These are phyloP conservation scores for Colletotrichum sp. DNA, from an alignment of 2,329 filamentous ascomycete species.

Conservation along the genomic window DNA sequence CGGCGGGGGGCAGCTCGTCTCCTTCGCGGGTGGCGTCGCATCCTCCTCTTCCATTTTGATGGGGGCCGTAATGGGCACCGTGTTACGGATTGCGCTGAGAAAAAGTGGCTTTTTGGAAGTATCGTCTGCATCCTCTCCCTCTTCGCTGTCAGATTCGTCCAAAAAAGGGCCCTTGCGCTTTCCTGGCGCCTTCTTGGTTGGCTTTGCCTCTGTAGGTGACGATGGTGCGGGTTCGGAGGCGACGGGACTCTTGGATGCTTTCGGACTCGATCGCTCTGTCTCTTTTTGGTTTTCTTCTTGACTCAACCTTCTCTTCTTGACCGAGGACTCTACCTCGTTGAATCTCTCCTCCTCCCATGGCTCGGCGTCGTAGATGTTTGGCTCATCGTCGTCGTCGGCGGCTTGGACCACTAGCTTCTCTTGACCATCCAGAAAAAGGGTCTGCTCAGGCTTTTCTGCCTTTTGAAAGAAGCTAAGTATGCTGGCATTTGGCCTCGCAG, in stretches of 20 bases:
- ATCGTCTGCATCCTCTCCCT: constrained; percentile 36
- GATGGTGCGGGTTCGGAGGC: background rate
- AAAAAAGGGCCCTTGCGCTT: constrained; percentile 66
- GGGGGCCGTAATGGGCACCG: background rate
- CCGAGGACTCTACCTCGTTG: constrained; percentile 37
- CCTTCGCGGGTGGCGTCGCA: background rate
- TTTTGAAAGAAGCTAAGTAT: constrained; percentile 81
- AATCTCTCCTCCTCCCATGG: constrained; percentile 25
- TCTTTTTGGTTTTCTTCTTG: constrained; percentile 20
- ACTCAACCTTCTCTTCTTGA: constrained; percentile 49
- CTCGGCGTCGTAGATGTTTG: constrained; percentile 1
- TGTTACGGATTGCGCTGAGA: background rate
- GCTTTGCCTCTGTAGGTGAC: background rate
- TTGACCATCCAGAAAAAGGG: constrained; percentile 54
- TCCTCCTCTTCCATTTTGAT: background rate
- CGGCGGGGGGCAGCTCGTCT: constrained; percentile 19
- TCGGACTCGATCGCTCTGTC: background rate
- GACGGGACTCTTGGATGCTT: background rate
- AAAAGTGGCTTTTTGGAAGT: background rate
- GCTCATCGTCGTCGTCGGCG: background rate
- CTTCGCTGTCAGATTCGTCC: constrained; percentile 69
- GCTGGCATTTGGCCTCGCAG: constrained; percentile 61
- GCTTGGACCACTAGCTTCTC: background rate
- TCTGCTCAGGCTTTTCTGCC: constrained; percentile 61
- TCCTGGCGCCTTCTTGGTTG: constrained; percentile 21